Evolutionary conservation across 192 early-diverging fungal species (phyloP).

Genomic region (Obelidium mucronatum): DNA sequence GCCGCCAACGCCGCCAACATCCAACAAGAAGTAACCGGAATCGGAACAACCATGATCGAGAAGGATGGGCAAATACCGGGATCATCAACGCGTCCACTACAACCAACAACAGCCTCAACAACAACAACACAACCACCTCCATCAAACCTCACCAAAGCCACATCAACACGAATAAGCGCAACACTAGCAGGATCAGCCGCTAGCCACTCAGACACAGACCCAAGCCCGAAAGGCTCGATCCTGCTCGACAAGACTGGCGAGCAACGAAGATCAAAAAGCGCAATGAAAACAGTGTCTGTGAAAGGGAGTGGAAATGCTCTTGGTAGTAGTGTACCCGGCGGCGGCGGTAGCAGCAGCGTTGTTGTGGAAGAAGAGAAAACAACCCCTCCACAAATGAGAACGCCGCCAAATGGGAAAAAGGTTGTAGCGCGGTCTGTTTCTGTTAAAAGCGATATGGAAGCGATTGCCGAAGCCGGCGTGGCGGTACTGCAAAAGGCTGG

Average conservation of each 20-base stretch:
- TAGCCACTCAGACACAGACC: neutral
- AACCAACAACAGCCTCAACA: too few species aligned
- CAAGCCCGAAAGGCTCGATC: neutral
- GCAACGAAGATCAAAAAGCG: neutral
- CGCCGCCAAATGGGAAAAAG: neutral
- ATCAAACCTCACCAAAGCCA: too few species aligned
- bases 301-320: slow-evolving; percentile 2
- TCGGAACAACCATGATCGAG: too few species aligned
- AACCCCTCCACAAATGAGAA: neutral
- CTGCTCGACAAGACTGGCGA: neutral
- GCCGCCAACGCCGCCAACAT: too few species aligned
- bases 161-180: too few species aligned
- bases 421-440: neutral
- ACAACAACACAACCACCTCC: too few species aligned
- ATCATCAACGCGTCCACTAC: too few species aligned
- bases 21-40: too few species aligned
- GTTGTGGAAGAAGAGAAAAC: neutral
- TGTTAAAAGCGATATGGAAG: neutral
- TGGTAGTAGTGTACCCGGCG: neutral
- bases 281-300: neutral
- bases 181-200: too few species aligned
- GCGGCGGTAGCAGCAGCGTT: too few species aligned
- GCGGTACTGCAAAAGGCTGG: neutral
- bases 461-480: neutral
- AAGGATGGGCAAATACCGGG: too few species aligned